Conservation (phyloP, 768 basidiomycete species). For the Collybia sordida region DNA sequence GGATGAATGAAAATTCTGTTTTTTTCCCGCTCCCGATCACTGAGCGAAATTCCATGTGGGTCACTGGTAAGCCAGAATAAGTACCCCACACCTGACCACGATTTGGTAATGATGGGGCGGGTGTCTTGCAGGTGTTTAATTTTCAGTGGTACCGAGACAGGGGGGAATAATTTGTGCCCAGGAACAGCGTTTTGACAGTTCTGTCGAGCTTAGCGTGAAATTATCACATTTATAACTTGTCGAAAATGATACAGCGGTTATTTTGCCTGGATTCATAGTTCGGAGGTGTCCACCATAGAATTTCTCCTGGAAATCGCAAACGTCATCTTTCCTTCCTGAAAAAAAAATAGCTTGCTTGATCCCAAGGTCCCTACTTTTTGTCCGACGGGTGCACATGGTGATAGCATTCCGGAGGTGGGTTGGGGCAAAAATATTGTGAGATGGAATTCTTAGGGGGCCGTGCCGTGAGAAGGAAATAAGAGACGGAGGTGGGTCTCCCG, state of each 20-base stretch:
- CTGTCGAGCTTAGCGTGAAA: background rate
- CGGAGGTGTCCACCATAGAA: constrained; percentile 2
- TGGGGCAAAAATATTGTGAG: background rate
- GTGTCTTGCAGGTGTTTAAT: too few species aligned
- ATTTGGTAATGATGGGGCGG: too few species aligned
- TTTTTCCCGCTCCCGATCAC: too few species aligned
- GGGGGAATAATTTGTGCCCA: constrained; percentile 1
- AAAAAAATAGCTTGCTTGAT: background rate
- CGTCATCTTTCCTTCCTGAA: background rate
- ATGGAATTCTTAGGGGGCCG: background rate
- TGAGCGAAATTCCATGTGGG: too few species aligned
- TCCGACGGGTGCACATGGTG: background rate
- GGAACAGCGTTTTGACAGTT: background rate
- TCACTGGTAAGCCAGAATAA: too few species aligned
- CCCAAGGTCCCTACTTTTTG: background rate
- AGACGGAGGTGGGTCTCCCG: background rate
- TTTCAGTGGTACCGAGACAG: constrained; percentile 5
- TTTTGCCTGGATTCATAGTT: background rate
- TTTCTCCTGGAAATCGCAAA: constrained; percentile 2
- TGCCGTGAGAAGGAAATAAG: background rate
- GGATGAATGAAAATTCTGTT: too few species aligned
- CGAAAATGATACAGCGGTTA: background rate
- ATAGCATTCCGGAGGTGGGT: background rate
- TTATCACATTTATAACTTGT: background rate
- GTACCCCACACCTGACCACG: too few species aligned